Conservation (phyloP, 208 protist species). For the Trypanosoma cruzi region DNA sequence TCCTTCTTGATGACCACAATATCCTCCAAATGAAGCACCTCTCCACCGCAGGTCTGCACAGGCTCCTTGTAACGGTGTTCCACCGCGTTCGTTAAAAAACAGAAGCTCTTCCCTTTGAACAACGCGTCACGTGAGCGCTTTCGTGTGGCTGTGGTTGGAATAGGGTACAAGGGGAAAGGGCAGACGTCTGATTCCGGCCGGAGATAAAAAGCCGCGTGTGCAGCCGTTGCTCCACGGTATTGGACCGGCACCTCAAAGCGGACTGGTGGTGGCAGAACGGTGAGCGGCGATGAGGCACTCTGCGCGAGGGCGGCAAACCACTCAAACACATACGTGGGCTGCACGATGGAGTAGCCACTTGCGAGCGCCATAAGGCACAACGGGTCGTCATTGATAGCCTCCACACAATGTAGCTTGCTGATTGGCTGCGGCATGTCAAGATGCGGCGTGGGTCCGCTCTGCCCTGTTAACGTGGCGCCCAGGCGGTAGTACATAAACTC, state of each 20-base stretch:
- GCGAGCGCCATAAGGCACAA: slow-evolving; percentile 64
- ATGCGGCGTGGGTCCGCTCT: slow-evolving; percentile 16
- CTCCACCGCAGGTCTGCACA: slow-evolving; percentile 29
- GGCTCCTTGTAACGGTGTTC: slow-evolving; percentile 44
- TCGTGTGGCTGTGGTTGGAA: slow-evolving; percentile 48
- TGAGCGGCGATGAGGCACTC: slow-evolving; percentile 53
- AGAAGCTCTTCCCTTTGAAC: slow-evolving; percentile 46
- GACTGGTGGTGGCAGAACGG: slow-evolving; percentile 60
- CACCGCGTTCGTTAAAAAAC: slow-evolving; percentile 49
- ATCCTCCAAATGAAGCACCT: slow-evolving; percentile 20
- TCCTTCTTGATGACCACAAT: slow-evolving; percentile 16
- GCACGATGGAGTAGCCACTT: slow-evolving; percentile 70
- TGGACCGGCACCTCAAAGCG: slow-evolving; percentile 67
- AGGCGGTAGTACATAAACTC: slow-evolving; percentile 59
- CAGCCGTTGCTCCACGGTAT: slow-evolving; percentile 21
- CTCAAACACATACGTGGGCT: slow-evolving; percentile 75
- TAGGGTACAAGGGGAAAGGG: slow-evolving; percentile 78
- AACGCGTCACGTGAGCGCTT: slow-evolving; percentile 46
- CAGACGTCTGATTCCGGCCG: slow-evolving; percentile 71
- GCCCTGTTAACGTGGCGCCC: slow-evolving; percentile 55
- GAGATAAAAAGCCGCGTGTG: slow-evolving; percentile 48
- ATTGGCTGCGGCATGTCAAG: slow-evolving; percentile 46
- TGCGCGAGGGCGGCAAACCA: slow-evolving; percentile 77
- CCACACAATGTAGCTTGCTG: slow-evolving; percentile 56
- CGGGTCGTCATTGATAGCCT: slow-evolving; percentile 54